Conservation (phyloP, 192 early-diverging fungal genomes). For the Backusella morwellensis region DNA sequence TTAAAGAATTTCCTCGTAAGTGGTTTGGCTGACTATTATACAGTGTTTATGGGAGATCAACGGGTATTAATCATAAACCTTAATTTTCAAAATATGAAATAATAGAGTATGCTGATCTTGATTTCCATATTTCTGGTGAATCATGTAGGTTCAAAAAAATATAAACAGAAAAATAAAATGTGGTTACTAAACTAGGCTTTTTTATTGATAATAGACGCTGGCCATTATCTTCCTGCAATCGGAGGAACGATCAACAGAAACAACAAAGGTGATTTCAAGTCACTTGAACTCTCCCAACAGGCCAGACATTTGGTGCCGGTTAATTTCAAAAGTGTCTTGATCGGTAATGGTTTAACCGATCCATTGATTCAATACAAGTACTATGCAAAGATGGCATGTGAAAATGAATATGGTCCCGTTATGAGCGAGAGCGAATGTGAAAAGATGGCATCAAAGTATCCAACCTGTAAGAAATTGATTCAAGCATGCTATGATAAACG, state of each 20-base stretch:
- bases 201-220: slow-evolving; percentile 41
- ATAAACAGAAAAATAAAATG: background rate
- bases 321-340: slow-evolving; percentile 70
- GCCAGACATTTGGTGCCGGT: slow-evolving; percentile 40
- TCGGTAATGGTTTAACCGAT: slow-evolving; percentile 93
- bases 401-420: slow-evolving; percentile 79
- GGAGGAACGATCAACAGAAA: slow-evolving; percentile 73
- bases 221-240: slow-evolving; percentile 95
- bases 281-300: background rate
- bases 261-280: slow-evolving; percentile 3
- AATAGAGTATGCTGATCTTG: slow-evolving; percentile 63
- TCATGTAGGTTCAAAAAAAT: background rate
- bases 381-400: slow-evolving; percentile 83
- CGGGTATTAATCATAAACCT: background rate
- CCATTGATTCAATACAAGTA: slow-evolving; percentile 87
- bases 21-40: background rate
- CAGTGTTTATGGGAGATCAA: background rate
- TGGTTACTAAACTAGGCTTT: background rate
- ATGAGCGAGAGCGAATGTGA: slow-evolving; percentile 73
- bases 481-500: slow-evolving; percentile 86
- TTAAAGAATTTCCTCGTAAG: slow-evolving; percentile 65
- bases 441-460: slow-evolving; percentile 72
- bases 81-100: background rate
- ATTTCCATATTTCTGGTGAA: slow-evolving; percentile 84
- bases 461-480: slow-evolving; percentile 81